phyloP scores from a whole-genome alignment of 768 basidiomycete species.

The Cantharellus anzutake region DNA sequence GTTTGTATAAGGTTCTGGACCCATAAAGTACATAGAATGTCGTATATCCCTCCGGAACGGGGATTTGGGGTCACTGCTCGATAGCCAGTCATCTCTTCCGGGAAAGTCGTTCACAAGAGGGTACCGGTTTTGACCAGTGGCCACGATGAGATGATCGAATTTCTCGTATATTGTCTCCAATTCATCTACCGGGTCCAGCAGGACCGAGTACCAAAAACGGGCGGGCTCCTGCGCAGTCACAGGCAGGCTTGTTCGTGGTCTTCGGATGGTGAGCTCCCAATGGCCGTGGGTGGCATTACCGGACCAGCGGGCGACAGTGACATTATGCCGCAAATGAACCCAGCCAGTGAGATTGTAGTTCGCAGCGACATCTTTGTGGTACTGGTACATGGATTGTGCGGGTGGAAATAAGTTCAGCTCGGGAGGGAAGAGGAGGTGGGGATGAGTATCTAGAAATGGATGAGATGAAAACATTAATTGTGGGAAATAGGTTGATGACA shows the following conservation, averaged over 20 bases:
- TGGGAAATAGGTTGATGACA: background rate
- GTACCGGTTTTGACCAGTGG: conserved; percentile 36
- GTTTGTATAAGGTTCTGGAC: conserved; percentile 24
- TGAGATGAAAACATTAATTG: too few relatives aligned
- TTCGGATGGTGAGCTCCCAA: conserved; percentile 27
- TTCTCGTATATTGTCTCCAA: too few relatives aligned
- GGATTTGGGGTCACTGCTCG: conserved; percentile 10
- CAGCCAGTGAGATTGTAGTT: conserved; percentile 22
- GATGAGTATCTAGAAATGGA: conserved; percentile 25
- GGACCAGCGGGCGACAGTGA: conserved; percentile 26
- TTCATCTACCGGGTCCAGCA: too few relatives aligned
- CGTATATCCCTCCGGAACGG: conserved; percentile 21
- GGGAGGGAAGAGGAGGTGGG: conserved; percentile 28
- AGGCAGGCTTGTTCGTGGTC: background rate
- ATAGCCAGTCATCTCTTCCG: conserved; percentile 33
- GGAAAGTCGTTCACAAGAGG: conserved; percentile 27
- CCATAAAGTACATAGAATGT: conserved; percentile 36
- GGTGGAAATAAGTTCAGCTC: conserved; percentile 32
- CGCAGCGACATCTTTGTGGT: conserved; percentile 27
- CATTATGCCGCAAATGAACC: conserved; percentile 26
- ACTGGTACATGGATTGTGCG: conserved; percentile 26
- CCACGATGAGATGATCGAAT: conserved; percentile 37
- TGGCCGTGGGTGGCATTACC: conserved; percentile 21
- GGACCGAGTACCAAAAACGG: background rate
- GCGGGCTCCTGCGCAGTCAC: background rate